Percentiles rank a stretch among this genome's conserved stretches.
Conservation (phyloP, 257 asterid species). For the Fraxinus cuspidata region DNA sequence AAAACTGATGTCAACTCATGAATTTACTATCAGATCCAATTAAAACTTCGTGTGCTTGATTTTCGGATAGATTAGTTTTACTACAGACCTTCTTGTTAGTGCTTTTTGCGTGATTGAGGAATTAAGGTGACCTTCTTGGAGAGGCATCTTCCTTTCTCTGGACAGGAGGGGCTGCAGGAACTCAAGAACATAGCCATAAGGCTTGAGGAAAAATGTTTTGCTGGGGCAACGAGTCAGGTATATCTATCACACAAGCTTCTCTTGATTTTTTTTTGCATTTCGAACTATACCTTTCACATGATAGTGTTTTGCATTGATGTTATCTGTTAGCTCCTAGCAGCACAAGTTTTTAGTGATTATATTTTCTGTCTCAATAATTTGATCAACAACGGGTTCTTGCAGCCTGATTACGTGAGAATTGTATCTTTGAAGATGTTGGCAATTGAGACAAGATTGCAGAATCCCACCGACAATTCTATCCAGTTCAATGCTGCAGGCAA, state of each 20-base stretch:
- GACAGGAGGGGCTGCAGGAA: slow-evolving; percentile 73
- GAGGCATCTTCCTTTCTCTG: slow-evolving; percentile 86
- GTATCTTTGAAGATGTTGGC: slow-evolving; percentile 84
- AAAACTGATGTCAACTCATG: too few relatives aligned
- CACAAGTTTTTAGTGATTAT: background rate
- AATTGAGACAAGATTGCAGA: slow-evolving; percentile 73
- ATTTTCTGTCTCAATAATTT: background rate
- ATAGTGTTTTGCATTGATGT: background rate
- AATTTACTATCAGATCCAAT: too few relatives aligned
- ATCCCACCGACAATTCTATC: slow-evolving; percentile 51
- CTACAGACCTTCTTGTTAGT: background rate
- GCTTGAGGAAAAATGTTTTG: slow-evolving; percentile 75
- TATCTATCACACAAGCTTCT: slow-evolving; percentile 18
- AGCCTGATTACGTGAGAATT: slow-evolving; percentile 80
- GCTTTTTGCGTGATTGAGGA: slow-evolving; percentile 7
- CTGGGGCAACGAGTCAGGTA: slow-evolving; percentile 81
- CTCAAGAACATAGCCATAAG: slow-evolving; percentile 78
- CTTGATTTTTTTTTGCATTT: slow-evolving; percentile 13
- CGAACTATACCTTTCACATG: background rate
- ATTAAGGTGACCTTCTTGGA: slow-evolving; percentile 50
- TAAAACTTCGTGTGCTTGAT: too few relatives aligned
- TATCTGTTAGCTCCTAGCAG: background rate
- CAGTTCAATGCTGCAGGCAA: slow-evolving; percentile 52
- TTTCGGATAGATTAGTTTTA: too few relatives aligned
- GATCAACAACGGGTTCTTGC: slow-evolving; percentile 30